Percentiles rank a stretch among this genome's conserved stretches.
Conservation (phyloP, 1,139 yeast species). For the Candida sanyaensis region DNA sequence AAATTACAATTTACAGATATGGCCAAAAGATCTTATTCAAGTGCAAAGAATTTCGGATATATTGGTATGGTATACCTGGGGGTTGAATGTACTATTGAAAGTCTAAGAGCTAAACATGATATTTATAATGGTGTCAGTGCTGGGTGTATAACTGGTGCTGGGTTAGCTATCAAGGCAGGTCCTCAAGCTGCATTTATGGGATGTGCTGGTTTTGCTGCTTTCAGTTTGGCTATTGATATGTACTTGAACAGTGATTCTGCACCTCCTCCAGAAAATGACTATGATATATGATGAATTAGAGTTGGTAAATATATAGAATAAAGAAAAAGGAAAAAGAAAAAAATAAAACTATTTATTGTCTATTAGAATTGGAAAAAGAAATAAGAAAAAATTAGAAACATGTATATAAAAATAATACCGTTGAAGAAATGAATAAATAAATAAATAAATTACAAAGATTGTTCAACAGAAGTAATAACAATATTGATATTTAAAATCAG, state of each 20-base stretch:
- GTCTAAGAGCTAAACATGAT: slow-evolving; percentile 87
- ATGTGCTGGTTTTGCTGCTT: slow-evolving; percentile 97
- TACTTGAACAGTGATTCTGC: slow-evolving; percentile 87
- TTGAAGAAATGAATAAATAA: slow-evolving; percentile 1
- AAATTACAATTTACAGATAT: slow-evolving; percentile 87
- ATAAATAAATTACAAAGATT: background rate
- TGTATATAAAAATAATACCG: slow-evolving; percentile 5
- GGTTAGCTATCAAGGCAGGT: slow-evolving; percentile 87
- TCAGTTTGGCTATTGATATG: slow-evolving; percentile 89
- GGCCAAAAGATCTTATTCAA: slow-evolving; percentile 82
- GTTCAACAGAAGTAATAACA: slow-evolving; percentile 39
- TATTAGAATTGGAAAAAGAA: slow-evolving; percentile 4
- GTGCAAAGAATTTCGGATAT: slow-evolving; percentile 94
- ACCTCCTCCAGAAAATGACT: slow-evolving; percentile 86
- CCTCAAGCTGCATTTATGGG: slow-evolving; percentile 92
- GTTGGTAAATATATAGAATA: background rate
- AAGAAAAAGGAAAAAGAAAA: background rate
- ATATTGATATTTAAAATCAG: slow-evolving; percentile 35
- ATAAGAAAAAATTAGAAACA: slow-evolving; percentile 2
- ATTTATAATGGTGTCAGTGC: slow-evolving; percentile 90
- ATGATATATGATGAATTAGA: slow-evolving; percentile 57
- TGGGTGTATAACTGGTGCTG: slow-evolving; percentile 94
- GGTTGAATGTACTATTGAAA: slow-evolving; percentile 89
- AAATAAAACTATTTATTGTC: background rate
- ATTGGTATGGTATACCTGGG: slow-evolving; percentile 94